Base-by-base conservation (phyloP, 176 grass and related monocot genomes). In the Oropetium thomaeum region DNA sequence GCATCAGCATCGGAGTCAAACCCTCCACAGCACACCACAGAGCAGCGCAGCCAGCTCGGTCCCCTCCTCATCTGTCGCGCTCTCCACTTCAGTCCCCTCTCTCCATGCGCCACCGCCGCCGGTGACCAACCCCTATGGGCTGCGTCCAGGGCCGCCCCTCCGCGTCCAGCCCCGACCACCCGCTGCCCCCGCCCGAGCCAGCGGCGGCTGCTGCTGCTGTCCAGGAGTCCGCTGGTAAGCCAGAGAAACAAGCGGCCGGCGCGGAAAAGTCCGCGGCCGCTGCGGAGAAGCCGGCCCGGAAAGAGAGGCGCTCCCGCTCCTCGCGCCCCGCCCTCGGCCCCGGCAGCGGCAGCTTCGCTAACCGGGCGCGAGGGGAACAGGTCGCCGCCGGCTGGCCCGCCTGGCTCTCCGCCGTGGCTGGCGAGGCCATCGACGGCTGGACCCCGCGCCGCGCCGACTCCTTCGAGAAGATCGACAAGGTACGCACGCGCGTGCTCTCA, bases 391-490 rank as follows among this genome's bases (percentile, higher is more conserved):
- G 91, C 34, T 93, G 91, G 91, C 91, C 91, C 25, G 77, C 87
- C 31, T 93, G 91, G 91, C 91, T 93, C 69, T 89, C 91, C 48
- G 81, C 91, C 23, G 78, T 93, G 4, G 87, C 87, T 5, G 91
- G 87, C 54, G 91, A 93, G 75, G 91, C 87, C 79, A 90, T 93
- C 52, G 72, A 90, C 23, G 91, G 91, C 8, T 90, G 84, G 87
- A 76, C 78, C 15, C 84, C 91, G 8, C 91, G 84, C 32, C 81
- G 91, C 57, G 91, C 91, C 7, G 88, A 93, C 74, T 82, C 87
- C 63, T 93, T 93, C 79, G 91, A 93, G 91, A 93, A 93, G 87
- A 90, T 90, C 82, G 87, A 93, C 72, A 93, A 93, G 91, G 91
- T 93, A 83, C 38, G 54, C 14, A 9, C 23, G 6, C 33, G 12